These are phyloP conservation scores for Quercus alba DNA, from an alignment of 306 rosid genomes.

Conservation along the genomic window DNA sequence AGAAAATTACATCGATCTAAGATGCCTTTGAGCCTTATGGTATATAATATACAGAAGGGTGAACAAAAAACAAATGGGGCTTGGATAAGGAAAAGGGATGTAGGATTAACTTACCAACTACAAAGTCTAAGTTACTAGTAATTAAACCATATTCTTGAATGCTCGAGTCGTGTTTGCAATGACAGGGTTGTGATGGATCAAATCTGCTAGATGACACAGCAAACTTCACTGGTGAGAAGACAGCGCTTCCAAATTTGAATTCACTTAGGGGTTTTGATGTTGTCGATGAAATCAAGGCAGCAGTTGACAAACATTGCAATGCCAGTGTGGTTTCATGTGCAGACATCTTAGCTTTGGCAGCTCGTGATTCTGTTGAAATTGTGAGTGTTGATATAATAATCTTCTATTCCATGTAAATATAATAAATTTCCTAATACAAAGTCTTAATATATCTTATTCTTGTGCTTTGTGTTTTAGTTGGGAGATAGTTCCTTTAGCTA, in stretches of 20 bases:
- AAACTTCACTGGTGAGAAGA: conserved; percentile 54
- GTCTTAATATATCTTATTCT: not conserved
- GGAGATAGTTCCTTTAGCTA: not conserved
- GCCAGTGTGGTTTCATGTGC: conserved; percentile 35
- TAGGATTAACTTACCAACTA: no score
- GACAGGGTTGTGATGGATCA: conserved; percentile 75
- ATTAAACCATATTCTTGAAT: not conserved
- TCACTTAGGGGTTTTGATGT: conserved; percentile 31
- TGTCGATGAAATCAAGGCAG: conserved; percentile 24
- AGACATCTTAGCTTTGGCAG: conserved; percentile 37
- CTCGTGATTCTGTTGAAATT: conserved; percentile 37
- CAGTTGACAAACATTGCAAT: conserved; percentile 12
- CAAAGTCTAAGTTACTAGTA: no score
- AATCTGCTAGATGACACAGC: conserved; percentile 45
- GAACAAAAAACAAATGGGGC: no score
- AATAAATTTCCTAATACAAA: not conserved
- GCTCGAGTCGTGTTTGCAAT: not conserved
- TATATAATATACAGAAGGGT: no score
- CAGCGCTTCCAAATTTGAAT: conserved; percentile 36
- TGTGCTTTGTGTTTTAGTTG: conserved; percentile 3
- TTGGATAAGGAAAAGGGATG: no score
- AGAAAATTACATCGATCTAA: no score
- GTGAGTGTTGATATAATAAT: conserved; percentile 6
- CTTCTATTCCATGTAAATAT: not conserved
- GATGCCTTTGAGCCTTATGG: no score